Evolutionary conservation across 345 rosid species (phyloP), one percentile per base, ranked within the genome.

Genomic region (Acer campestre): DNA sequence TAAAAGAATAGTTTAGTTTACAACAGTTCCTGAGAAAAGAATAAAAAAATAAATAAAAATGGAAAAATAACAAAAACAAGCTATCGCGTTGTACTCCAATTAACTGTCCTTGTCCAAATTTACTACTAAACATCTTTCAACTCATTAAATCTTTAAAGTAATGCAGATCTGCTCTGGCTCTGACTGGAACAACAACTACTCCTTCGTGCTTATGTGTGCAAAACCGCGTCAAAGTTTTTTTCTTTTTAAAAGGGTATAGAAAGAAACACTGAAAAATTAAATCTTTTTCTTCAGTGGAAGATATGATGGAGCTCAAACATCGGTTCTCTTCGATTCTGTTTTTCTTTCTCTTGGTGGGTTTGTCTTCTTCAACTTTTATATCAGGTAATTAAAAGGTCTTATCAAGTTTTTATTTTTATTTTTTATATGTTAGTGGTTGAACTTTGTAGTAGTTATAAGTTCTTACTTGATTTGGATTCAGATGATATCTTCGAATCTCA

Each of bases 401-500:
- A 23, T 61, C 20, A 46, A 11, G 51, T 58, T 48, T 73, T 27
- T 25, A 64, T 56, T n/a, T 10, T 59, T n/a, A 73, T 49, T n/a
- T 63, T 13, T 14, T 58, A 27, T 4, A 67, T 67, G 64, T 70
- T 17, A 72, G 7, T 46, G 13, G 49, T 46, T 46, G 12, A 46
- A 46, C 13, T 46, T 7, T 40, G 67, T 44, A 14, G 23, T n/a
- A 14, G 17, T n/a, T 25, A 66, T n/a, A 61, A 14, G 48, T 79
- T 66, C 16, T 38, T 79, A 35, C 22, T 75, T 77, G 59, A 20
- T 53, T 79, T 79, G 83, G 74, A 11, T 85, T 71, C 88, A 90
- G 94, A 82, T 81, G 76, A 56, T 23, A 75, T 84, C 77, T 86
- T 89, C 16, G 78, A 82, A 76, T 89, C 86, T 73, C 84, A 76